phyloP scores from a whole-genome alignment of 805 yeast species.

The Myxozyma monticola region DNA sequence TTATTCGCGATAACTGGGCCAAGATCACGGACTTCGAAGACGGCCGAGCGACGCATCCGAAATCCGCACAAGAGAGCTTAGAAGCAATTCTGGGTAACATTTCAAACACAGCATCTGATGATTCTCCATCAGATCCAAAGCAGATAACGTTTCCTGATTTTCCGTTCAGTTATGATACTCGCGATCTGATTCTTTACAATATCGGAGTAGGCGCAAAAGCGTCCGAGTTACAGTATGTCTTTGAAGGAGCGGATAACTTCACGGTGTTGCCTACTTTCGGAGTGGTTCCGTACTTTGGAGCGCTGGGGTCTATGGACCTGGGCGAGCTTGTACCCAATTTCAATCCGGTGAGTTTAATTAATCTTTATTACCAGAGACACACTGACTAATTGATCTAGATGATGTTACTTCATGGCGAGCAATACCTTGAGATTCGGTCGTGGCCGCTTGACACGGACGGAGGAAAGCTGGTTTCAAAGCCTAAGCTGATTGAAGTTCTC shows the following conservation, averaged over 20 bases:
- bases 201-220: constrained; percentile 84
- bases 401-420: constrained; percentile 92
- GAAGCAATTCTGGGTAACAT: constrained; percentile 66
- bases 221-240: constrained; percentile 72
- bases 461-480: constrained; percentile 54
- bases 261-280: constrained; percentile 88
- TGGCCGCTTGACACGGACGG: constrained; percentile 72
- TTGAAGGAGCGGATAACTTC: constrained; percentile 74
- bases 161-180: constrained; percentile 19
- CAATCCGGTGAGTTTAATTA: constrained; percentile 52
- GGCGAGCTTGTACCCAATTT: constrained; percentile 69
- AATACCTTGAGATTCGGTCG: constrained; percentile 72
- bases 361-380: too few relatives aligned
- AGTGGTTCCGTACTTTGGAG: constrained; percentile 79
- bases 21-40: constrained; percentile 65
- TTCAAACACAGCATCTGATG: constrained; percentile 34
- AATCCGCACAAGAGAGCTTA: constrained; percentile 71
- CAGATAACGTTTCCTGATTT: constrained; percentile 31
- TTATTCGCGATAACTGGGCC: constrained; percentile 64
- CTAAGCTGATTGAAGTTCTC: constrained; percentile 67
- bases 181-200: constrained; percentile 70
- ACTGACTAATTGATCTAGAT: constrained; percentile 45
- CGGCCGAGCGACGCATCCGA: constrained; percentile 55
- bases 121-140: constrained; percentile 43
- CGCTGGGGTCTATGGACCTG: constrained; percentile 52